These are phyloP conservation scores for Pseudozyma thailandica DNA, from an alignment of 1,284 basidiomycete genomes.

Conservation along the genomic window DNA sequence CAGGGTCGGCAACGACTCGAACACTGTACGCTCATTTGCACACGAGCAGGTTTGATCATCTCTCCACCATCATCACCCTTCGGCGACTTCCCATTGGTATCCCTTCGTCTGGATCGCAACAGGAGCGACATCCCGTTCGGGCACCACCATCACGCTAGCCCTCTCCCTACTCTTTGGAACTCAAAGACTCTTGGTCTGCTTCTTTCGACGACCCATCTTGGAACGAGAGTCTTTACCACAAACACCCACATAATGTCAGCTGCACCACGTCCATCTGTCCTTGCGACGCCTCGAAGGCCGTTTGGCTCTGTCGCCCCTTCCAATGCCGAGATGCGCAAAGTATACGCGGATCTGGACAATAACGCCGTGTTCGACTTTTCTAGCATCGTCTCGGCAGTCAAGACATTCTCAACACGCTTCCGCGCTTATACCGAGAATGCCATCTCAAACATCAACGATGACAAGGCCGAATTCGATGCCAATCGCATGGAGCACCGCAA, in stretches of 20 bases:
- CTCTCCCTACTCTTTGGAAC: too few species aligned
- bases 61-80: too few species aligned
- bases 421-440: slow-evolving; percentile 54
- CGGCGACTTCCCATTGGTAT: too few species aligned
- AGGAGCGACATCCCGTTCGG: background rate
- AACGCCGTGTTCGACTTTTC: slow-evolving; percentile 58
- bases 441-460: slow-evolving; percentile 53
- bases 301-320: slow-evolving; percentile 32
- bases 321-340: slow-evolving; percentile 48
- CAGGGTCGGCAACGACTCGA: background rate
- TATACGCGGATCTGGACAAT: slow-evolving; percentile 46
- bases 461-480: slow-evolving; percentile 50
- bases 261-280: slow-evolving; percentile 35
- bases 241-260: slow-evolving; percentile 16
- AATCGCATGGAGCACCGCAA: slow-evolving; percentile 51
- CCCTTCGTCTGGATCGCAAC: background rate
- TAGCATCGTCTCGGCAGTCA: slow-evolving; percentile 44
- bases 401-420: slow-evolving; percentile 51
- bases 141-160: background rate
- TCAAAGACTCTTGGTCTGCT: too few species aligned
- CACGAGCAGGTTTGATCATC: too few species aligned
- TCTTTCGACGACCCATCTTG: too few species aligned
- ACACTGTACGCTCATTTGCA: too few species aligned
- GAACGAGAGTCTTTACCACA: too few species aligned
- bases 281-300: slow-evolving; percentile 43